Evolutionary conservation across 179 eudicot species (phyloP).

Genomic region (Spergularia azorica): DNA sequence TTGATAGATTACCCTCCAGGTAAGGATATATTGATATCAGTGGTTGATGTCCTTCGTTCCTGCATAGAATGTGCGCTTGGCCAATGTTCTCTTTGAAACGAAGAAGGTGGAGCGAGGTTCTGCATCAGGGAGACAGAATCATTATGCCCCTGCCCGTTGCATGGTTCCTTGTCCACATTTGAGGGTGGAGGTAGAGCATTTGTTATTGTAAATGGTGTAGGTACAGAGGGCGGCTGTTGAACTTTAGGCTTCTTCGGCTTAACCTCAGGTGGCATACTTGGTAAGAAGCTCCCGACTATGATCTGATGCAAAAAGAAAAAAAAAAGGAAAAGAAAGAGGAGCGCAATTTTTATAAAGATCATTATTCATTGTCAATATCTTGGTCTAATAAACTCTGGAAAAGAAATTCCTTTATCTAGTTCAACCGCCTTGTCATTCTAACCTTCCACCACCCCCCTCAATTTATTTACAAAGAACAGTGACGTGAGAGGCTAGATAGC

Average conservation of each 20-base stretch:
- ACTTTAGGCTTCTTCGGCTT: conserved; percentile 57
- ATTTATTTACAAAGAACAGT: too few relatives aligned
- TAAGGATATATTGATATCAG: conserved; percentile 63
- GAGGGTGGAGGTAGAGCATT: conserved; percentile 27
- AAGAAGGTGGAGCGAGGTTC: conserved; percentile 25
- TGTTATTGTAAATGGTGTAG: conserved; percentile 31
- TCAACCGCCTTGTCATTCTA: too few relatives aligned
- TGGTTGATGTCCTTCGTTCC: conserved; percentile 40
- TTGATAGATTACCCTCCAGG: conserved; percentile 41
- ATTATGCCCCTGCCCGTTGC: conserved; percentile 47
- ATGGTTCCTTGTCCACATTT: conserved; percentile 36
- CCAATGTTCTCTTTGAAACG: conserved; percentile 43
- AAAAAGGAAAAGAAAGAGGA: not conserved
- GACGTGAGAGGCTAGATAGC: too few relatives aligned
- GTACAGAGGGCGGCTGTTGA: conserved; percentile 21
- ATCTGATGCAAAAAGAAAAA: conserved; percentile 34
- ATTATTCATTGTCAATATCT: too few relatives aligned
- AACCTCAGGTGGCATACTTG: conserved; percentile 42
- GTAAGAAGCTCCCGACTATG: conserved; percentile 64
- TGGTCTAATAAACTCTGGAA: too few relatives aligned
- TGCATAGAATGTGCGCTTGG: conserved; percentile 43
- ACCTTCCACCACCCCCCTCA: too few relatives aligned
- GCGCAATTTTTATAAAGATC: not conserved
- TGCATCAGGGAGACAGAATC: conserved; percentile 26
- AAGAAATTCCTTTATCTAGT: too few relatives aligned